A percentile compares a stretch with the other conserved stretches of the same genome.
Conservation (phyloP, 2,329 filamentous ascomycete species). For the Sporothrix inflata region DNA sequence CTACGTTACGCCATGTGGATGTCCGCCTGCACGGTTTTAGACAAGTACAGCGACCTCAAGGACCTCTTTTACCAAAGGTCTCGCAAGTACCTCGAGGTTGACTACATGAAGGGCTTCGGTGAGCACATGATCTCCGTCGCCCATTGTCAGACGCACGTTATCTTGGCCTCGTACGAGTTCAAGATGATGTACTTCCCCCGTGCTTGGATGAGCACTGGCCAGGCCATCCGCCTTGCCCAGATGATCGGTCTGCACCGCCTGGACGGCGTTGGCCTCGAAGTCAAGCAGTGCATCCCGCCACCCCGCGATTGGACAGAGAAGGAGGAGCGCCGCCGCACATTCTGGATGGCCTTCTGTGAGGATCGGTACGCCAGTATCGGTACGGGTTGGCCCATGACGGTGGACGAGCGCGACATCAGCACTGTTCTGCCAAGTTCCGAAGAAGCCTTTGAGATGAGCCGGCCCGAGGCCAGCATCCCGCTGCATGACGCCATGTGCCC, state of each 20-base stretch:
- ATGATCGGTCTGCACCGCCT: conserved; percentile 93
- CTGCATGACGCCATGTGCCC: conserved; percentile 72
- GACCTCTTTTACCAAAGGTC: conserved; percentile 88
- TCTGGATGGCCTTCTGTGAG: conserved; percentile 91
- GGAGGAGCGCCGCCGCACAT: conserved; percentile 88
- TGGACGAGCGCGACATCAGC: conserved; percentile 89
- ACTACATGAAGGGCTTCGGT: conserved; percentile 90
- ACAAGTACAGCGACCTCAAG: conserved; percentile 78
- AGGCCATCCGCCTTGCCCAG: conserved; percentile 76
- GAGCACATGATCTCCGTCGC: conserved; percentile 84
- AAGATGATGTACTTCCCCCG: conserved; percentile 97
- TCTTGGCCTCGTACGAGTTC: conserved; percentile 87
- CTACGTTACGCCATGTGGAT: conserved; percentile 96
- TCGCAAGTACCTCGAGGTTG: conserved; percentile 85
- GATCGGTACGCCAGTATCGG: conserved; percentile 95
- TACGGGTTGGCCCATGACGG: conserved; percentile 93
- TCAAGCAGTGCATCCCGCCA: conserved; percentile 87
- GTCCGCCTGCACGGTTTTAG: conserved; percentile 81
- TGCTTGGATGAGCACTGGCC: conserved; percentile 90
- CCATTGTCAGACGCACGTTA: conserved; percentile 81
- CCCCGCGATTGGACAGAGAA: conserved; percentile 91
- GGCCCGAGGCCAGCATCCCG: conserved; percentile 70
- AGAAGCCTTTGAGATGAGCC: conserved; percentile 80
- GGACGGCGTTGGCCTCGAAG: conserved; percentile 80
- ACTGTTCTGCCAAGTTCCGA: conserved; percentile 84